Evolutionary conservation across 352 stramenopile genomes (phyloP).

Genomic region (Globisporangium nagaii): DNA sequence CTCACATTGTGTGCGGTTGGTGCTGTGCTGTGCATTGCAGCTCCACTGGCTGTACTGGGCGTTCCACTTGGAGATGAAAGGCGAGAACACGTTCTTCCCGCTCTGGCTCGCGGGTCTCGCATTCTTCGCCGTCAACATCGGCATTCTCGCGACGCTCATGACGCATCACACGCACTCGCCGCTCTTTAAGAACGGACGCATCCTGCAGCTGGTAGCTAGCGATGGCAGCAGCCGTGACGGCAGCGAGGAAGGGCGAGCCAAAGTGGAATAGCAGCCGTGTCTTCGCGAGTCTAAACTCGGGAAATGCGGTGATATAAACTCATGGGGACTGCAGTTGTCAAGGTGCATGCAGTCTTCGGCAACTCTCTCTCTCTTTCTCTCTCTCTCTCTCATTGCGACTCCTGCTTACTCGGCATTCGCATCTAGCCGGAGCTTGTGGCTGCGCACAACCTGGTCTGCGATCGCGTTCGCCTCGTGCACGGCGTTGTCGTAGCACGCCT

Average conservation of each 20-base stretch:
- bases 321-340: not conserved
- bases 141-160: slow-evolving; percentile 73
- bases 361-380: not conserved
- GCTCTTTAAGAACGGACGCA: slow-evolving; percentile 39
- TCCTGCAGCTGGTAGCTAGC: slow-evolving; percentile 35
- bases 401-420: slow-evolving; percentile 19
- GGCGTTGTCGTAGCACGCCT: slow-evolving; percentile 51
- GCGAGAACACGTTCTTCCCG: slow-evolving; percentile 82
- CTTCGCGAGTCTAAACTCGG: too few relatives aligned
- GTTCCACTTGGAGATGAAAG: slow-evolving; percentile 88
- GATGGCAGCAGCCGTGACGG: not conserved
- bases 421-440: slow-evolving; percentile 47
- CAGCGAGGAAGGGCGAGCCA: too few relatives aligned
- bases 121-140: slow-evolving; percentile 89
- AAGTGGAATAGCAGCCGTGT: too few relatives aligned
- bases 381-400: not conserved
- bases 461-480: slow-evolving; percentile 51
- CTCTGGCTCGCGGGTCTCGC: slow-evolving; percentile 83
- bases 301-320: too few relatives aligned
- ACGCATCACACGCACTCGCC: slow-evolving; percentile 49
- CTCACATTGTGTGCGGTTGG: not conserved
- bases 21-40: slow-evolving; percentile 13
- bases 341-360: not conserved
- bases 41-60: slow-evolving; percentile 89
- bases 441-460: slow-evolving; percentile 48